phyloP scores from a whole-genome alignment of 108 stramenopile species.

The Stephanodiscus minutulus region DNA sequence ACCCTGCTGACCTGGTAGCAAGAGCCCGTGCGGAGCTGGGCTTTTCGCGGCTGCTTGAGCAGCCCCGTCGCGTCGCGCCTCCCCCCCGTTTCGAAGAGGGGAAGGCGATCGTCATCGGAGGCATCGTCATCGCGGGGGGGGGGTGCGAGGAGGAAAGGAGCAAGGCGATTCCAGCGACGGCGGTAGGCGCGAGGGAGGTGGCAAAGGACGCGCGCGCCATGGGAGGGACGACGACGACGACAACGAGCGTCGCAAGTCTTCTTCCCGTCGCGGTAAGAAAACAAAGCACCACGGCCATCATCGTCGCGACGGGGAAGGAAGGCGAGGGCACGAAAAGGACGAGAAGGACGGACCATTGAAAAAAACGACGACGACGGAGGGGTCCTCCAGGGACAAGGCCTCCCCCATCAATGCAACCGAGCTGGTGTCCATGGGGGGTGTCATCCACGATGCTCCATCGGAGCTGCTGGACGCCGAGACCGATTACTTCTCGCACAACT shows the following conservation, averaged over 20 bases:
- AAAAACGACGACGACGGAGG: constrained; percentile 1
- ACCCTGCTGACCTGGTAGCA: too few species aligned
- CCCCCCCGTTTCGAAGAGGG: too few species aligned
- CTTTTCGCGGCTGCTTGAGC: too few species aligned
- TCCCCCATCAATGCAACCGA: constrained; percentile 44
- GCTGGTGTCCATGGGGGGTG: constrained; percentile 37
- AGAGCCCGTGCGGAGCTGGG: too few species aligned
- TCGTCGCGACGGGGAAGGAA: constrained; percentile 12
- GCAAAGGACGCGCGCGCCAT: background rate
- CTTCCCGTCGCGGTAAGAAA: constrained; percentile 10
- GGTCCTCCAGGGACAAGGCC: constrained; percentile 30
- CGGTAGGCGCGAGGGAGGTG: constrained; percentile 8
- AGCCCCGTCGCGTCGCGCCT: too few species aligned
- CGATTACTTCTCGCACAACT: constrained; percentile 78
- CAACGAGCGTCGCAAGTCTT: constrained; percentile 14
- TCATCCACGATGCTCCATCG: constrained; percentile 18
- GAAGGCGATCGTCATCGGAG: too few species aligned
- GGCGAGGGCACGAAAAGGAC: constrained; percentile 17
- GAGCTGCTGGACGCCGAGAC: constrained; percentile 59
- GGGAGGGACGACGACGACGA: constrained; percentile 12
- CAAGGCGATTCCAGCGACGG: background rate
- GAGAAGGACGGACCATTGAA: constrained; percentile 28
- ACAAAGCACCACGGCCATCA: constrained; percentile 18
- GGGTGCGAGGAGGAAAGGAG: too few species aligned
- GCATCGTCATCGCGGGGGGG: too few species aligned